A percentile compares a stretch with the other conserved stretches of the same genome.
phyloP scores from a whole-genome alignment of 2,329 filamentous ascomycete genomes.

The Penicillium sp. region DNA sequence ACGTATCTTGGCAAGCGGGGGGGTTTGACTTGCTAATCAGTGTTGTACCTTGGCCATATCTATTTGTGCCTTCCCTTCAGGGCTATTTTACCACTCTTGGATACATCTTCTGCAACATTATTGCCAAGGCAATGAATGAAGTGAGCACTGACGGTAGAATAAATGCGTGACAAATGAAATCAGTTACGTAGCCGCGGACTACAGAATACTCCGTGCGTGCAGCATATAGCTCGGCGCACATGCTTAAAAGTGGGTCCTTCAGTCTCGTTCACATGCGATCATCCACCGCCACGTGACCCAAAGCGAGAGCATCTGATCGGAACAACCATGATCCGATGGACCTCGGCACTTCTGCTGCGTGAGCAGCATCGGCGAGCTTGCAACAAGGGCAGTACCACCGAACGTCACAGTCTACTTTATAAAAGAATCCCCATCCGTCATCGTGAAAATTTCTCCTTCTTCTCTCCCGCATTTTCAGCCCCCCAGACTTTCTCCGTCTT shows the following conservation, averaged over 20 bases:
- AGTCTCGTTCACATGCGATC: constrained; percentile 1
- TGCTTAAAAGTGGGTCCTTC: background rate
- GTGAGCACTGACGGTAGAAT: too few species aligned
- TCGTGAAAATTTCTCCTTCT: background rate
- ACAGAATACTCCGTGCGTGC: background rate
- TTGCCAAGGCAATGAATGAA: too few species aligned
- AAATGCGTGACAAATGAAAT: too few species aligned
- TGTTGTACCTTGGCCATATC: too few species aligned
- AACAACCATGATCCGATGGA: constrained; percentile 2
- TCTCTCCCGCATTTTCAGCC: background rate
- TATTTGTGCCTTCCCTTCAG: too few species aligned
- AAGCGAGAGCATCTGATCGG: background rate
- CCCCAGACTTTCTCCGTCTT: background rate
- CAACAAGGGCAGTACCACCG: constrained; percentile 4
- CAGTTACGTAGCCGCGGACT: background rate
- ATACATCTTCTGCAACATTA: too few species aligned
- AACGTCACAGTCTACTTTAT: background rate
- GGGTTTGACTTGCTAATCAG: too few species aligned
- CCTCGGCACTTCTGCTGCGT: background rate
- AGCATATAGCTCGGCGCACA: background rate
- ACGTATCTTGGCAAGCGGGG: too few species aligned
- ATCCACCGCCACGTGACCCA: background rate
- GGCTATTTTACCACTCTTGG: too few species aligned
- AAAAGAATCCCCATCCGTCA: background rate
- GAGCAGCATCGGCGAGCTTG: background rate